phyloP scores from a whole-genome alignment of 164 flowering plant species.

The Brasenia schreberi region DNA sequence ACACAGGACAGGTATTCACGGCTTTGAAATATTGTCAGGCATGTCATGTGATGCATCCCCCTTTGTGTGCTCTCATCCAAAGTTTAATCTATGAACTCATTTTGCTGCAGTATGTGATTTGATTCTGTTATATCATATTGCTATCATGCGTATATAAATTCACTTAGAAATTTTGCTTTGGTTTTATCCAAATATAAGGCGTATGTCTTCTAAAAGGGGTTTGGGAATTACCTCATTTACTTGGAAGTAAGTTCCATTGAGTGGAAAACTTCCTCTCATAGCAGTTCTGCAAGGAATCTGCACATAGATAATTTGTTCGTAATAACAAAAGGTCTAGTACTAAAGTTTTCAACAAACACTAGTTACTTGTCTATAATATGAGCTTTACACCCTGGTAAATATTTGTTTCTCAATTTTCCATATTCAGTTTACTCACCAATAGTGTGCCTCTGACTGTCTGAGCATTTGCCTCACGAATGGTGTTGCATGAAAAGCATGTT shows the following conservation, averaged over 20 bases:
- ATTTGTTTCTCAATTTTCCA: background rate
- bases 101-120: background rate
- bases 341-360: no score
- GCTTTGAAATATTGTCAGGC: background rate
- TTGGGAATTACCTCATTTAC: constrained; percentile 76
- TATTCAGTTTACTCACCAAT: constrained; percentile 30
- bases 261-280: constrained; percentile 91
- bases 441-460: constrained; percentile 74
- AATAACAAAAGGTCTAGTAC: no score
- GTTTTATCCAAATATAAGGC: no score
- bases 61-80: background rate
- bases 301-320: constrained; percentile 4
- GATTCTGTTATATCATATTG: no score
- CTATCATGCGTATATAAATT: no score
- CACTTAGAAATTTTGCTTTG: no score
- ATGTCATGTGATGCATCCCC: background rate
- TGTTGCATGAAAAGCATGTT: constrained; percentile 68
- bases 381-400: background rate
- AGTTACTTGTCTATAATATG: background rate
- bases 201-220: background rate
- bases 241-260: constrained; percentile 97
- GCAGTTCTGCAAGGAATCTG: constrained; percentile 92
- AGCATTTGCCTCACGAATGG: constrained; percentile 45
- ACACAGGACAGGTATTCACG: background rate
- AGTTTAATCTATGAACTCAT: background rate